Evolutionary conservation across 331 rosid genomes (phyloP).

Genomic region (Rosa hybrid): DNA sequence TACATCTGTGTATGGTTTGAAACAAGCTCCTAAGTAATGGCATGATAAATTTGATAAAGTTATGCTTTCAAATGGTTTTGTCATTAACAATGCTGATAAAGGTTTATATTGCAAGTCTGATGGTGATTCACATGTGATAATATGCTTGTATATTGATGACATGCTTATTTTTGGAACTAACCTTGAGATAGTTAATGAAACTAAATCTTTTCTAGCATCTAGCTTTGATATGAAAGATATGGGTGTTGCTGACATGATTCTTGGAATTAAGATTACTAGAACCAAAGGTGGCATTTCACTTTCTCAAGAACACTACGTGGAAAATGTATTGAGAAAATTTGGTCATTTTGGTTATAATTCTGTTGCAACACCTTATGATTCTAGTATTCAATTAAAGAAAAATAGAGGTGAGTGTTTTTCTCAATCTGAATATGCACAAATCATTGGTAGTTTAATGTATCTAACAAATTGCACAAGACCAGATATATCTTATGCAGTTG

Average conservation of each 20-base stretch:
- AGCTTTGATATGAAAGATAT: no score
- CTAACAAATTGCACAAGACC: conserved; percentile 6
- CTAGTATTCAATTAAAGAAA: no score
- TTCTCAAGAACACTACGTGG: background rate
- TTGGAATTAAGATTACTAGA: background rate
- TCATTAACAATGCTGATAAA: background rate
- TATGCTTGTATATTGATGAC: no score
- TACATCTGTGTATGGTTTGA: conserved; percentile 2
- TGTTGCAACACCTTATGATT: background rate
- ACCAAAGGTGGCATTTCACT: background rate
- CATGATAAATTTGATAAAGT: conserved; percentile 12
- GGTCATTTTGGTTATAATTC: background rate
- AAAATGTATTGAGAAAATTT: background rate
- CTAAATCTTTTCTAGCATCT: no score
- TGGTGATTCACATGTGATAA: no score
- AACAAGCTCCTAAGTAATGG: conserved; percentile 9
- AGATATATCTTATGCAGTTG: background rate
- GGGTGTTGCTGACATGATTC: background rate
- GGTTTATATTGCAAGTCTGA: background rate
- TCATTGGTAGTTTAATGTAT: conserved; percentile 3
- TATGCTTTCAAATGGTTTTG: background rate
- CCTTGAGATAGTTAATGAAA: no score
- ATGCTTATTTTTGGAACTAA: no score
- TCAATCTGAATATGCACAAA: no score
- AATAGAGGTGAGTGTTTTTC: no score